These are phyloP conservation scores for Poa pratensis DNA, from an alignment of 176 grass and related monocot genomes.

Conservation along the genomic window DNA sequence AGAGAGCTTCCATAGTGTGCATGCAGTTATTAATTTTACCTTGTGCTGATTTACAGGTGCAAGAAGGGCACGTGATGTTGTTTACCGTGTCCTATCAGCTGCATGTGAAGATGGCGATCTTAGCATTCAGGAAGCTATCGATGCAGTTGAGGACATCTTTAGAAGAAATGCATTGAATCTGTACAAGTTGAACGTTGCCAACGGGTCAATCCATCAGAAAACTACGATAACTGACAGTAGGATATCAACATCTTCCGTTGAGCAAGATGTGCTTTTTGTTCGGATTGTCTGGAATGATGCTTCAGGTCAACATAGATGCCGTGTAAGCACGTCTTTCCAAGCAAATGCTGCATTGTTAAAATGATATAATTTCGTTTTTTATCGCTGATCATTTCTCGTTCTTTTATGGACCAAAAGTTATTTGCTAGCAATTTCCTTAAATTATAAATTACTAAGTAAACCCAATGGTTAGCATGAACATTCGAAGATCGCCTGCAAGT, in stretches of 20 bases:
- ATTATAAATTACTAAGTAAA: neutral
- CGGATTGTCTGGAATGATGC: constrained; percentile 87
- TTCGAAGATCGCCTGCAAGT: neutral
- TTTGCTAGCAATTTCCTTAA: constrained; percentile 8
- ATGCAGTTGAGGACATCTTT: constrained; percentile 85
- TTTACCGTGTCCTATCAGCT: constrained; percentile 69
- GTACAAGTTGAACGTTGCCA: constrained; percentile 71
- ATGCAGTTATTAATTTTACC: constrained; percentile 16
- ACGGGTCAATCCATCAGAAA: constrained; percentile 49
- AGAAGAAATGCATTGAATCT: constrained; percentile 81
- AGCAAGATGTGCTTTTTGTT: constrained; percentile 73
- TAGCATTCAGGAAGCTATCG: constrained; percentile 74
- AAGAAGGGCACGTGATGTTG: constrained; percentile 79
- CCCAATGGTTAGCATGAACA: constrained; percentile 22
- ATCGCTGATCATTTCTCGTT: constrained; percentile 16
- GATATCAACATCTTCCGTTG: constrained; percentile 41
- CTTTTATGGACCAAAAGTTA: constrained; percentile 15
- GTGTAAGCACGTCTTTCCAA: constrained; percentile 65
- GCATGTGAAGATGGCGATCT: constrained; percentile 94
- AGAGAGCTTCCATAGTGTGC: neutral
- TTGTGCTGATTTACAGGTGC: constrained; percentile 57
- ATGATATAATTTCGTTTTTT: neutral
- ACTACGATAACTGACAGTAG: constrained; percentile 28
- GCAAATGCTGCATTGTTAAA: constrained; percentile 12
- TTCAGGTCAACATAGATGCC: constrained; percentile 93